These are phyloP conservation scores for Curvularia eragrostidis DNA, from an alignment of 2,329 filamentous ascomycete genomes.

Conservation along the genomic window DNA sequence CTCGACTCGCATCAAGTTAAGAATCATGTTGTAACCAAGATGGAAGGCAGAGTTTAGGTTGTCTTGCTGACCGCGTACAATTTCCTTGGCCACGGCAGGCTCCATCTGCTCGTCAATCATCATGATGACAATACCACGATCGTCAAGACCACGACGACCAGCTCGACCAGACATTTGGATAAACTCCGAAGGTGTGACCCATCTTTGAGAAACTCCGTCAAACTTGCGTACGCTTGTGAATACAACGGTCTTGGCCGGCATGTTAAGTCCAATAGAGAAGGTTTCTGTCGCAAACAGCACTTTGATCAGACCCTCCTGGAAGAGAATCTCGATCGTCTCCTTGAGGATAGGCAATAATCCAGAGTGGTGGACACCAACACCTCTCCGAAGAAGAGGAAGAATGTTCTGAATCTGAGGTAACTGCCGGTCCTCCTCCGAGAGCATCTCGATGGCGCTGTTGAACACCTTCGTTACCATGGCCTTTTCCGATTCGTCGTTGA, in stretches of 20 bases:
- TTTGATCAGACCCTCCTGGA: conserved; percentile 97
- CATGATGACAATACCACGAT: conserved; percentile 98
- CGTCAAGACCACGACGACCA: conserved; percentile 94
- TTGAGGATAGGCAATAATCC: conserved; percentile 94
- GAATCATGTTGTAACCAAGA: conserved; percentile 98
- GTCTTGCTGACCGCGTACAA: conserved; percentile 96
- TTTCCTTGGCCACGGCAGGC: conserved; percentile 88
- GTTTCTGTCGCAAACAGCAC: conserved; percentile 98
- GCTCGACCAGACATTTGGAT: conserved; percentile 99
- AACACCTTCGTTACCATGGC: conserved; percentile 95
- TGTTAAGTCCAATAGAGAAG: conserved; percentile 97
- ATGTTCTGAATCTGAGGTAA: conserved; percentile 92
- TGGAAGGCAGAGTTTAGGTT: conserved; percentile 98
- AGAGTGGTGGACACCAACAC: conserved; percentile 97
- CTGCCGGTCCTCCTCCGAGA: conserved; percentile 88
- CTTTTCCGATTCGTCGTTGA: conserved; percentile 97
- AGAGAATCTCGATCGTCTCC: conserved; percentile 98
- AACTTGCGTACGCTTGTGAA: conserved; percentile 97
- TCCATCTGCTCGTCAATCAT: conserved; percentile 99
- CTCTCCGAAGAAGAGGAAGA: conserved; percentile 83
- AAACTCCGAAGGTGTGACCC: conserved; percentile 93
- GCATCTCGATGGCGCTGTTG: conserved; percentile 85
- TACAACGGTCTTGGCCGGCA: conserved; percentile 99
- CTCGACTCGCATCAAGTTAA: conserved; percentile 96
- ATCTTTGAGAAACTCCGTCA: conserved; percentile 80